Conservation (phyloP, 768 basidiomycete species). For the Leccinum obscurum region DNA sequence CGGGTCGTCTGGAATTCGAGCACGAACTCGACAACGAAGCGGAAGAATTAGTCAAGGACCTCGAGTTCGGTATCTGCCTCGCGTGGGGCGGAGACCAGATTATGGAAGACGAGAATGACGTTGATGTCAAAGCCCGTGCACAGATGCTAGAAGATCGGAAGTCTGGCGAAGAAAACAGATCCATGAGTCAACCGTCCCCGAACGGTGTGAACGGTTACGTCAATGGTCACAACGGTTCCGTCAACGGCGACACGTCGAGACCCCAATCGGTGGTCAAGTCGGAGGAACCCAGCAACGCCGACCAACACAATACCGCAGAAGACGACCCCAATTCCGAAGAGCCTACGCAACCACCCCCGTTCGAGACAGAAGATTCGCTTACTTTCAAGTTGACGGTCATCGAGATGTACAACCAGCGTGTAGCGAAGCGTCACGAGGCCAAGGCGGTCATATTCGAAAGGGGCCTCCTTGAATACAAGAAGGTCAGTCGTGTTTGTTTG, state of each 20-base stretch:
- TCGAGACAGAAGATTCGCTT: constrained; percentile 82
- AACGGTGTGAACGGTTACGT: constrained; percentile 29
- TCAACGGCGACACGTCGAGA: constrained; percentile 38
- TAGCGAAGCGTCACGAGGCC: constrained; percentile 80
- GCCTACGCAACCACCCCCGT: constrained; percentile 67
- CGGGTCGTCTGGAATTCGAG: constrained; percentile 97
- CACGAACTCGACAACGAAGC: constrained; percentile 98
- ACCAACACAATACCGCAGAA: constrained; percentile 42
- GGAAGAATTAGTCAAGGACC: constrained; percentile 90
- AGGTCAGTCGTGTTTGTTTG: constrained; percentile 51
- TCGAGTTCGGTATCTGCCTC: constrained; percentile 91
- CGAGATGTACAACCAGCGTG: constrained; percentile 88
- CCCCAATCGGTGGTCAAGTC: constrained; percentile 34
- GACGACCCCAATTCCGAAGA: constrained; percentile 65
- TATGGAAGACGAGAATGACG: constrained; percentile 75
- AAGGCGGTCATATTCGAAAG: constrained; percentile 92
- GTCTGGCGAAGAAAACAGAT: constrained; percentile 18
- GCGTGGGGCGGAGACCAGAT: constrained; percentile 84
- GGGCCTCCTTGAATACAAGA: constrained; percentile 90
- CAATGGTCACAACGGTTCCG: constrained; percentile 35
- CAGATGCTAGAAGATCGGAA: constrained; percentile 43
- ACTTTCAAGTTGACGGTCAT: constrained; percentile 85
- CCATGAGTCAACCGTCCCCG: constrained; percentile 24
- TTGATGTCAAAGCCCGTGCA: constrained; percentile 58
- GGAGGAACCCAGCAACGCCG: constrained; percentile 44